phyloP scores from a whole-genome alignment of 441 rosid genomes.

The Gossypium schwendimanii region DNA sequence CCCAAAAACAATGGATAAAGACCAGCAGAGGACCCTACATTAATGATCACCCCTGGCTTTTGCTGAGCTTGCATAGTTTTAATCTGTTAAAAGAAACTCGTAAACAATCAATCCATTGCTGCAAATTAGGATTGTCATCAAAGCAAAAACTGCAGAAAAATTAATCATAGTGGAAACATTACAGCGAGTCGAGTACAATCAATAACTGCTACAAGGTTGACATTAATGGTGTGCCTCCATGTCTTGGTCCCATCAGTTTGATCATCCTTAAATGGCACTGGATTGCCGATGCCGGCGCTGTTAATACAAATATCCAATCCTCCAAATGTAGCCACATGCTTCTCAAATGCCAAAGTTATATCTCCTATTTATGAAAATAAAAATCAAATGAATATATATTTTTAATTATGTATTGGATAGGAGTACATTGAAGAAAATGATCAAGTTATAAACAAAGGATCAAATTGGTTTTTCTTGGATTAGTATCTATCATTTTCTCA shows the following conservation, averaged over 20 bases:
- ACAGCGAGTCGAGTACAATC: constrained; percentile 81
- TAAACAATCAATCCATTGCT: constrained; percentile 14
- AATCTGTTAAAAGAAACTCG: constrained; percentile 38
- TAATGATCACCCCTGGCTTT: constrained; percentile 87
- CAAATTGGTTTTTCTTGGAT: constrained; percentile 12
- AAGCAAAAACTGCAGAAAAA: constrained; percentile 12
- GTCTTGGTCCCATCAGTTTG: constrained; percentile 63
- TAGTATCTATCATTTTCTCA: not conserved
- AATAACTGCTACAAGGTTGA: constrained; percentile 58
- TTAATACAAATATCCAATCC: constrained; percentile 86
- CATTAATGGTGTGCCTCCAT: constrained; percentile 68
- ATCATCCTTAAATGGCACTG: constrained; percentile 44
- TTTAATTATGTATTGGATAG: not conserved
- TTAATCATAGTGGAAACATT: not conserved
- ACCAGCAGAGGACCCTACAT: constrained; percentile 87
- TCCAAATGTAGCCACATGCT: constrained; percentile 75
- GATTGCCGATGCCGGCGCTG: constrained; percentile 54
- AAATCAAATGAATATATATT: not conserved
- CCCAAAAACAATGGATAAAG: constrained; percentile 61
- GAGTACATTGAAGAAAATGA: not conserved
- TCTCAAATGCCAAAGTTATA: constrained; percentile 64
- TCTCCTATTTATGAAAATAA: constrained; percentile 41
- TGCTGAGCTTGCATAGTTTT: constrained; percentile 58
- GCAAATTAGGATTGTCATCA: not conserved
- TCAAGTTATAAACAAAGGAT: not conserved